Base-by-base conservation (phyloP, 306 rosid genomes). In the Prunus campanulata region DNA sequence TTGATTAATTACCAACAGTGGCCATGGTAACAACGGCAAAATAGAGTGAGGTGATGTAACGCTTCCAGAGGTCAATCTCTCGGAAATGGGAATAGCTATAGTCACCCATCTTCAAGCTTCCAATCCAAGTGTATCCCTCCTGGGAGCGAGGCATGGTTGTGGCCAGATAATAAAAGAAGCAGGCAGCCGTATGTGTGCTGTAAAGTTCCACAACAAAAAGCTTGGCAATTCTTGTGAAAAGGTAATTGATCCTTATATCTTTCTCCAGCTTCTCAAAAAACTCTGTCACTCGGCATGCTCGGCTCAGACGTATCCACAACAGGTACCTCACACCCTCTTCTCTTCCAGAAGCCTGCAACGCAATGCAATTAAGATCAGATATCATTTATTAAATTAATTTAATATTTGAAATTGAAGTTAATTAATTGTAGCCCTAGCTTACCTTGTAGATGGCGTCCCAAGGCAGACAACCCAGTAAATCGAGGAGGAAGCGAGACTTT, bases 21-120 rank as follows among this genome's bases (percentile, higher is more conserved):
- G 89, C 86, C 95, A 90, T 90, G 79, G 92, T 90, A 62, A 88
- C 92, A 79, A 90, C 76, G 2, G 95, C 88, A 63, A 90, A 90
- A 80, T 90, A 90, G 77, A 90, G 88, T 3, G 92, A 90, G 3
- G 90, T 88, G 2, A 85, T 27, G 48, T 90, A 90, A 55, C 92
- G 90, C 80, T 85, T 90, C 89, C 90, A 84, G 12, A 90, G 89
- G 67, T 79, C 74, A 30, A 90, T 78, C 5, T 86, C 83, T 80
- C 89, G 74, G 42, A 90, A 90, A 77, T 90, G 81, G 0, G 89
- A 77, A 70, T 87, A 90, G 75, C 81, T 67, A 56, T 79, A 86
- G 55, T 86, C 90, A 44, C 92, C 92, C 86, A 88, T 71, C 89
- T 77, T 79, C 72, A 90, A 82, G 79, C 89, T 86, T 66, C 95